Percentiles rank a stretch among this genome's conserved stretches.
Evolutionary conservation across 2,329 filamentous ascomycete species (phyloP).

Genomic region (Arachnomyces sp.): DNA sequence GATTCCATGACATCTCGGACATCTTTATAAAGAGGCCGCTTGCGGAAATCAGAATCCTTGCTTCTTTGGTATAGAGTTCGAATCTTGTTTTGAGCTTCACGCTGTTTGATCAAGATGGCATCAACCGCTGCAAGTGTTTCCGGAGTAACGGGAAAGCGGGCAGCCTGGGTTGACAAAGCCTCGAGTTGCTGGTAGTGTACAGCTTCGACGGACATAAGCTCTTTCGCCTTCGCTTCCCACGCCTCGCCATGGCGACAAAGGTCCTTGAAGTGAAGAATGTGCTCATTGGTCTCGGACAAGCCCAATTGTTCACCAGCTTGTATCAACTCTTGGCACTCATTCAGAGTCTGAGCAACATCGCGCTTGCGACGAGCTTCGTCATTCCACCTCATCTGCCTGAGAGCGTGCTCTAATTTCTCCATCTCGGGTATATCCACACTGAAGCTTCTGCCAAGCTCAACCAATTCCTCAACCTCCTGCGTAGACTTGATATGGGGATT

Average conservation of each 20-base stretch:
- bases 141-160: slow-evolving; percentile 68
- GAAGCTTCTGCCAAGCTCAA: slow-evolving; percentile 83
- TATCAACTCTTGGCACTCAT: slow-evolving; percentile 73
- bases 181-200: slow-evolving; percentile 94
- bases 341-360: slow-evolving; percentile 60
- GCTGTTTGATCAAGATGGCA: slow-evolving; percentile 88
- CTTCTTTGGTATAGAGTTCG: slow-evolving; percentile 72
- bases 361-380: slow-evolving; percentile 64
- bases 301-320: slow-evolving; percentile 68
- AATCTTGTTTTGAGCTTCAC: slow-evolving; percentile 86
- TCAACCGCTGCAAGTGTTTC: slow-evolving; percentile 79
- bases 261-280: slow-evolving; percentile 67
- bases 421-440: slow-evolving; percentile 89
- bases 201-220: slow-evolving; percentile 83
- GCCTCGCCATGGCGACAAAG: slow-evolving; percentile 69
- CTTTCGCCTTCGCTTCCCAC: slow-evolving; percentile 89
- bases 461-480: slow-evolving; percentile 75
- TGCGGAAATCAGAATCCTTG: slow-evolving; percentile 64
- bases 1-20: slow-evolving; percentile 85
- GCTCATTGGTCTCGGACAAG: slow-evolving; percentile 72
- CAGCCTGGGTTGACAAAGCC: slow-evolving; percentile 76
- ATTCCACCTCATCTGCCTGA: slow-evolving; percentile 85
- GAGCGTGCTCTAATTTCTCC: slow-evolving; percentile 68
- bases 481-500: slow-evolving; percentile 58
- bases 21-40: slow-evolving; percentile 79